Evolutionary conservation across 2,329 filamentous ascomycete species (phyloP).

Genomic region (Aspergillus fumigatus): DNA sequence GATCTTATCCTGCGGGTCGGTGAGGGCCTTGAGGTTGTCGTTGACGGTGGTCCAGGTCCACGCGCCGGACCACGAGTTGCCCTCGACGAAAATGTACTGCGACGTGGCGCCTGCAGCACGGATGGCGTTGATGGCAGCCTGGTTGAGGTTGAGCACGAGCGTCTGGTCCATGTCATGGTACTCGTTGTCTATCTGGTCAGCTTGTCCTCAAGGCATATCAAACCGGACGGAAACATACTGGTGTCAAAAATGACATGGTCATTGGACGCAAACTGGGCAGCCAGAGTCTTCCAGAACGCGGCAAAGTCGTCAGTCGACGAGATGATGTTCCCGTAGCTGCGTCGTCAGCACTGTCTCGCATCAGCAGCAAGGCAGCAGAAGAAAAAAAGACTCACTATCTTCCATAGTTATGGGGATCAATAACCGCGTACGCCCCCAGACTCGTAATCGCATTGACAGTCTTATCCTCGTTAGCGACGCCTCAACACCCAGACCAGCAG

Average conservation of each 20-base stretch:
- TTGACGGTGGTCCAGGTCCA: constrained; percentile 47
- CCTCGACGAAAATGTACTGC: constrained; percentile 58
- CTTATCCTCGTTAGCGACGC: constrained; percentile 13
- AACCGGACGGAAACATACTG: constrained; percentile 26
- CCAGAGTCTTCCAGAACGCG: constrained; percentile 55
- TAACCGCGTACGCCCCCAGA: constrained; percentile 49
- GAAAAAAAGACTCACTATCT: constrained; percentile 25
- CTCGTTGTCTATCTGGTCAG: constrained; percentile 52
- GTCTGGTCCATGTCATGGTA: constrained; percentile 59
- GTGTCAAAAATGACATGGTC: constrained; percentile 59
- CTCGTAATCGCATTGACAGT: constrained; percentile 36
- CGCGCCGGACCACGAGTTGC: constrained; percentile 46
- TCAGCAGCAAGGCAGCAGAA: neutral
- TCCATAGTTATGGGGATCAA: constrained; percentile 61
- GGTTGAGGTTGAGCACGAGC: constrained; percentile 58
- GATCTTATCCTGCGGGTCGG: constrained; percentile 50
- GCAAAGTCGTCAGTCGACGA: constrained; percentile 50
- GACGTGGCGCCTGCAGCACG: constrained; percentile 53
- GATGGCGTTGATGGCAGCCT: constrained; percentile 60
- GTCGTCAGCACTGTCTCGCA: neutral
- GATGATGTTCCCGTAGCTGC: constrained; percentile 19
- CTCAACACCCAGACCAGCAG: neutral
- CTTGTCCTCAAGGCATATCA: neutral
- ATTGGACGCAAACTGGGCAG: constrained; percentile 51
- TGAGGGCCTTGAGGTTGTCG: constrained; percentile 44